A percentile compares a stretch with the other conserved stretches of the same genome.
Conservation (phyloP, 164 flowering plant species). For the Vitis riparia region DNA sequence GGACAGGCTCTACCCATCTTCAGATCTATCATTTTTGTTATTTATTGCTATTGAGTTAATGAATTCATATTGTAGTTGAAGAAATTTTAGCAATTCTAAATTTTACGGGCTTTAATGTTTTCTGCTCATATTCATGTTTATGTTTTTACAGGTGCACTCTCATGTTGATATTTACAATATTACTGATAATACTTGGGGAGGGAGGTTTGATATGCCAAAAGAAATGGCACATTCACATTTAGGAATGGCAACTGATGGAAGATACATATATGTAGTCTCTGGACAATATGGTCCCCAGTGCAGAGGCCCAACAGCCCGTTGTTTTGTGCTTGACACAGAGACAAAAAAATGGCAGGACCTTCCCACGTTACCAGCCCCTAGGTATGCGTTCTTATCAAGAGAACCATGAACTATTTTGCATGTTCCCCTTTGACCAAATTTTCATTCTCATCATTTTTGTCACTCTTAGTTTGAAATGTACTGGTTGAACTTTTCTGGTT, state of each 20-base stretch:
- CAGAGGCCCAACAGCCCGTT: conserved; percentile 68
- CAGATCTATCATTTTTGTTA: too few relatives aligned
- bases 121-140: not conserved
- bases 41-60: too few relatives aligned
- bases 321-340: conserved; percentile 71
- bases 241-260: conserved; percentile 88
- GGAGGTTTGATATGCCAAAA: conserved; percentile 80
- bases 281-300: conserved; percentile 98
- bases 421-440: not conserved
- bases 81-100: too few relatives aligned
- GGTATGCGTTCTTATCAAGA: conserved; percentile 42
- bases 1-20: too few relatives aligned
- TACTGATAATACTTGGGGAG: conserved; percentile 78
- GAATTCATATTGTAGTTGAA: too few relatives aligned
- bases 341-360: conserved; percentile 67
- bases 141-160: conserved; percentile 67
- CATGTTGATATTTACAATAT: conserved; percentile 90
- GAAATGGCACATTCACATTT: conserved; percentile 97
- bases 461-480: too few relatives aligned
- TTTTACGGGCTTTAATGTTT: conserved; percentile 1
- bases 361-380: conserved; percentile 82
- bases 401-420: not conserved
- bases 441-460: too few relatives aligned
- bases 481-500: too few relatives aligned
- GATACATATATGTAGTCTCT: conserved; percentile 76